phyloP scores from a whole-genome alignment of 306 rosid species.

The Vigna radiata region DNA sequence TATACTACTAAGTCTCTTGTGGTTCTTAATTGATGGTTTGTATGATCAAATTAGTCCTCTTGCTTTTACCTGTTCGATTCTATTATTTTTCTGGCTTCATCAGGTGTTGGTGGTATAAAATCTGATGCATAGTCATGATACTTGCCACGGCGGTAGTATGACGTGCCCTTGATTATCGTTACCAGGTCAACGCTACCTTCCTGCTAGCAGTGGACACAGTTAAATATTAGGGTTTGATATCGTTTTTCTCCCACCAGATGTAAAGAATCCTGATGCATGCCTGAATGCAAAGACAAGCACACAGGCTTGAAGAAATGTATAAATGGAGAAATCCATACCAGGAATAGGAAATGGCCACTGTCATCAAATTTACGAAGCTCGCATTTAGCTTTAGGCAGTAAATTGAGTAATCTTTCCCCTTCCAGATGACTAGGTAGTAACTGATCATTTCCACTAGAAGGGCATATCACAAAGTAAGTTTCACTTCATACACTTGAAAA shows the following conservation, averaged over 20 bases:
- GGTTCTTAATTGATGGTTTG: constrained; percentile 19
- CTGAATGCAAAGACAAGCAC: constrained; percentile 3
- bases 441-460: constrained; percentile 73
- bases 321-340: constrained; percentile 61
- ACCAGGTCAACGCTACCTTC: constrained; percentile 73
- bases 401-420: constrained; percentile 60
- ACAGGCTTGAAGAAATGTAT: constrained; percentile 21
- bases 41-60: constrained; percentile 23
- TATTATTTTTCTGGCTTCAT: constrained; percentile 50
- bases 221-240: constrained; percentile 18
- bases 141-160: constrained; percentile 78
- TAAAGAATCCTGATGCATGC: constrained; percentile 20
- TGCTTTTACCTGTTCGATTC: constrained; percentile 58
- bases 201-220: constrained; percentile 54
- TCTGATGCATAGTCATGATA: constrained; percentile 68
- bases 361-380: constrained; percentile 66
- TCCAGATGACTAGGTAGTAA: constrained; percentile 77
- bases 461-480: constrained; percentile 47
- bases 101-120: constrained; percentile 70
- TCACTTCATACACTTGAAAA: constrained; percentile 31
- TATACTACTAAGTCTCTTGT: constrained; percentile 4
- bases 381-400: constrained; percentile 61
- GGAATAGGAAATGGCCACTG: constrained; percentile 80
- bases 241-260: constrained; percentile 20
- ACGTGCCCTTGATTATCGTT: constrained; percentile 65